Evolutionary conservation across 1,139 yeast species (phyloP).

Genomic region (Candida mesenterica): DNA sequence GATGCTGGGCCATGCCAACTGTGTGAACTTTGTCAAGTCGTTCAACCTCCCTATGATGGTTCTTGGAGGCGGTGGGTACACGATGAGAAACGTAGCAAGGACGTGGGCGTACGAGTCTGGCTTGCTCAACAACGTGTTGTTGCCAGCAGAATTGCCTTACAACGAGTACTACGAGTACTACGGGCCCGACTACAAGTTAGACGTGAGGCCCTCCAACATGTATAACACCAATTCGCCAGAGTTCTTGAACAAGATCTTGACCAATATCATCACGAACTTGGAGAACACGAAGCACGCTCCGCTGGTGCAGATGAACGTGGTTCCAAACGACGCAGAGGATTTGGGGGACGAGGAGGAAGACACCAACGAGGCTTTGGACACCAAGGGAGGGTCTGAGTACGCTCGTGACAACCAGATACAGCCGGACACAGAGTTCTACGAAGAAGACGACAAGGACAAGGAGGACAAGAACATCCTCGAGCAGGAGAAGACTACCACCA

Average conservation of each 20-base stretch:
- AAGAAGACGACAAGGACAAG: conserved; percentile 54
- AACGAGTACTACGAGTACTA: conserved; percentile 96
- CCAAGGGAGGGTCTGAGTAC: conserved; percentile 86
- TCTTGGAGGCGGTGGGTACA: conserved; percentile 97
- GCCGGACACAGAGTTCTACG: conserved; percentile 67
- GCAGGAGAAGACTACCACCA: conserved; percentile 29
- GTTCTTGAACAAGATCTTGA: conserved; percentile 79
- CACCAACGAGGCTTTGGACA: conserved; percentile 69
- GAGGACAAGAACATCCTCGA: conserved; percentile 34
- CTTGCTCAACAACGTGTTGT: conserved; percentile 69
- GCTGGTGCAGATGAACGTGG: conserved; percentile 87
- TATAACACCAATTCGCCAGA: conserved; percentile 94
- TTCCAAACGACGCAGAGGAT: conserved; percentile 85
- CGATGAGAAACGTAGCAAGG: conserved; percentile 94
- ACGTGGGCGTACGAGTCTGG: conserved; percentile 97
- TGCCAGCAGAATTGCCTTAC: conserved; percentile 86
- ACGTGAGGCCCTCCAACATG: conserved; percentile 95
- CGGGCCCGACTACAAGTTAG: conserved; percentile 93
- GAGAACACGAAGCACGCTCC: conserved; percentile 94
- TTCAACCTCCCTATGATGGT: conserved; percentile 89
- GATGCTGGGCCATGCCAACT: conserved; percentile 93
- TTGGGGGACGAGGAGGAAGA: conserved; percentile 83
- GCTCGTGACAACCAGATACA: conserved; percentile 75
- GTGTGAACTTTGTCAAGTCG: conserved; percentile 84
- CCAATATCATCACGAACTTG: conserved; percentile 73